These are phyloP conservation scores for Cryptococcus wingfieldii DNA, from an alignment of 1,284 basidiomycete species.

Conservation along the genomic window DNA sequence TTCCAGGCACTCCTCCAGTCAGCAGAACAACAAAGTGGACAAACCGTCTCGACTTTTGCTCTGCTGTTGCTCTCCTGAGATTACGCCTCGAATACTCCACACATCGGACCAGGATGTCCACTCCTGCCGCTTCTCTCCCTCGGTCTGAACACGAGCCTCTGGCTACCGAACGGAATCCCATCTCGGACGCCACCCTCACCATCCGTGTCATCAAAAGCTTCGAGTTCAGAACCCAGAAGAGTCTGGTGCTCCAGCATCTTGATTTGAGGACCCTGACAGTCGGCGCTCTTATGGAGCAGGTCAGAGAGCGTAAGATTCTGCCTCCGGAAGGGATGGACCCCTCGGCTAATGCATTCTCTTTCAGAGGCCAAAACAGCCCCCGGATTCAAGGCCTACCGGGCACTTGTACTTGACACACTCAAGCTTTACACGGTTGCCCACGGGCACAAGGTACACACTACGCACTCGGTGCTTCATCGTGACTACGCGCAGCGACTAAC, in stretches of 20 bases:
- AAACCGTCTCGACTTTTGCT: not conserved
- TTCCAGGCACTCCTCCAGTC: too few species aligned
- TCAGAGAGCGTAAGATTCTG: constrained; percentile 53
- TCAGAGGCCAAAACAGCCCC: constrained; percentile 66
- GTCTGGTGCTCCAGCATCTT: constrained; percentile 74
- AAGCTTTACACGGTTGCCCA: constrained; percentile 94
- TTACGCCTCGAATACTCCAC: not conserved
- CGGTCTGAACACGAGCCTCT: constrained; percentile 21
- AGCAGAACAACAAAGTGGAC: too few species aligned
- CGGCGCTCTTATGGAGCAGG: constrained; percentile 66
- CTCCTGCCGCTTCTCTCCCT: not conserved
- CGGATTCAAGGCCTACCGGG: constrained; percentile 83
- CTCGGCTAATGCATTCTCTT: not conserved
- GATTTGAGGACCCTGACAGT: constrained; percentile 77
- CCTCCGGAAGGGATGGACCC: not conserved
- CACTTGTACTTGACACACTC: constrained; percentile 70
- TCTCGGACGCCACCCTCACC: constrained; percentile 42
- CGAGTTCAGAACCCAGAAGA: constrained; percentile 83
- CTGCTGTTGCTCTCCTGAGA: not conserved
- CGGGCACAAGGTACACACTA: constrained; percentile 69
- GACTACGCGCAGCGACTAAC: not conserved
- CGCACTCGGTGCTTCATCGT: not conserved
- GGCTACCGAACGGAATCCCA: constrained; percentile 29
- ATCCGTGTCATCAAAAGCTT: constrained; percentile 93
- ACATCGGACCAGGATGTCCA: not conserved